These are phyloP conservation scores for Triticum turgidum DNA, from an alignment of 176 grass and related monocot species.

Conservation along the genomic window DNA sequence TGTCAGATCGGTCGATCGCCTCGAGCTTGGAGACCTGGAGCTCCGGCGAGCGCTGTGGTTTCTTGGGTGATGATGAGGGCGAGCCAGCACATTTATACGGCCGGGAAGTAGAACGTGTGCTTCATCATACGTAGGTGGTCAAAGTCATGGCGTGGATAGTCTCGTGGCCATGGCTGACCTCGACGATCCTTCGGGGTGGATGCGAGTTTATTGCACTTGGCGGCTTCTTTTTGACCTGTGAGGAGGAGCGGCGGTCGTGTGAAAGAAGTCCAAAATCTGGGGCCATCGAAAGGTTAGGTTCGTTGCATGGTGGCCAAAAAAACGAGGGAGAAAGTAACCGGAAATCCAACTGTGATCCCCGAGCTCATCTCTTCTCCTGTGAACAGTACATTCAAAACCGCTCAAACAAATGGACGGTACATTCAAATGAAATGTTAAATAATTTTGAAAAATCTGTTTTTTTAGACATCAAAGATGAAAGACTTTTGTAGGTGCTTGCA, in stretches of 20 bases:
- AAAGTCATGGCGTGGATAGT: not conserved
- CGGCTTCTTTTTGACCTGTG: not conserved
- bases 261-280: not conserved
- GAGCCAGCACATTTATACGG: not conserved
- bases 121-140: not conserved
- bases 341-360: no score
- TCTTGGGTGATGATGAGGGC: not conserved
- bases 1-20: not conserved
- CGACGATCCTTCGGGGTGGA: not conserved
- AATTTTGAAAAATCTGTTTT: no score
- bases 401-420: no score
- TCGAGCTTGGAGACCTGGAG: not conserved
- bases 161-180: not conserved
- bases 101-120: no score
- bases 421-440: no score
- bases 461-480: no score
- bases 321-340: no score
- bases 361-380: no score
- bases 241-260: not conserved
- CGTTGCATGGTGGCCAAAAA: no score
- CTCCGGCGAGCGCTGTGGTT: not conserved
- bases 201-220: not conserved
- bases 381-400: no score
- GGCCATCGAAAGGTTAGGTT: no score
- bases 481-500: no score